A percentile compares a stretch with the other conserved stretches of the same genome.
Conservation (phyloP, 2,329 filamentous ascomycete species). For the Chaetomium sp. region DNA sequence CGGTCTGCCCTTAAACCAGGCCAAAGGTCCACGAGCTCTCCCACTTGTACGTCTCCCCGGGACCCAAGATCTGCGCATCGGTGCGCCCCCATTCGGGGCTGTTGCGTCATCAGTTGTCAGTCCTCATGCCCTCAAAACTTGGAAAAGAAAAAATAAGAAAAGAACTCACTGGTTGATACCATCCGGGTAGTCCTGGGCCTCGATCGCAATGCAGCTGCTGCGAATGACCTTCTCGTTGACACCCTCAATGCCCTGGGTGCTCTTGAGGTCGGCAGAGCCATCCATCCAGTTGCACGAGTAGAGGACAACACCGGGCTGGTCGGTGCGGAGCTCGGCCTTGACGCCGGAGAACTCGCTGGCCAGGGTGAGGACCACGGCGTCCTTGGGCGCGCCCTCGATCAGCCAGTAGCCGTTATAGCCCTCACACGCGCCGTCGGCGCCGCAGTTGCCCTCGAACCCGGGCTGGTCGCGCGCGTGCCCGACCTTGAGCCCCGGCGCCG, state of each 20-base stretch:
- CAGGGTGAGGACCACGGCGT: conserved; percentile 54
- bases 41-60: conserved; percentile 47
- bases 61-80: conserved; percentile 46
- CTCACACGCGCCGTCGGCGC: conserved; percentile 62
- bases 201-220: conserved; percentile 73
- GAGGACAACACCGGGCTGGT: conserved; percentile 71
- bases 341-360: conserved; percentile 68
- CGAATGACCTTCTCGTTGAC: conserved; percentile 51
- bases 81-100: conserved; percentile 51
- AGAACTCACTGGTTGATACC: conserved; percentile 67
- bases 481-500: conserved; percentile 58
- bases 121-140: not conserved
- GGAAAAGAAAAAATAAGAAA: conserved; percentile 7
- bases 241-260: conserved; percentile 56
- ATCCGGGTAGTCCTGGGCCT: conserved; percentile 77
- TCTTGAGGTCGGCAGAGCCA: conserved; percentile 56
- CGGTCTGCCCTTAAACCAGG: conserved; percentile 18
- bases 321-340: conserved; percentile 67
- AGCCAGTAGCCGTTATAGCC: conserved; percentile 69
- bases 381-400: conserved; percentile 46
- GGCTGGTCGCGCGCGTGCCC: conserved; percentile 61
- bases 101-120: conserved; percentile 7
- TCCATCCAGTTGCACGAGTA: conserved; percentile 67
- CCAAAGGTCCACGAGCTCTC: conserved; percentile 51
- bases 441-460: conserved; percentile 64